Evolutionary conservation across 2,329 filamentous ascomycete species (phyloP).

Genomic region (Ceratocystis alfenasii): DNA sequence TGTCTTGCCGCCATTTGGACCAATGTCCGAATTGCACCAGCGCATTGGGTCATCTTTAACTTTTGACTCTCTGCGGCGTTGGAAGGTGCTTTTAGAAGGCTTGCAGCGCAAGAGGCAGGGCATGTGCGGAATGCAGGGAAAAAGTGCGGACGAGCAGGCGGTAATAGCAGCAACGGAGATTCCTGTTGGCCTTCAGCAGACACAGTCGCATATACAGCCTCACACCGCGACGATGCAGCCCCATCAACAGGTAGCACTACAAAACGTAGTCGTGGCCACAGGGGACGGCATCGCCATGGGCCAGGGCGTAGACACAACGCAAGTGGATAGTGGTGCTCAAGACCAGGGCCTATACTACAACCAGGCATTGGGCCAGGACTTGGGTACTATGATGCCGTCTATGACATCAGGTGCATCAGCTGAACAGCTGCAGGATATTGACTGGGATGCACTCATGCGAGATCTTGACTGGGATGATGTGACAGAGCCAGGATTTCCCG

Average conservation of each 20-base stretch:
- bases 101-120: constrained; percentile 28
- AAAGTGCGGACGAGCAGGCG: background rate
- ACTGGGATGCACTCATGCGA: constrained; percentile 41
- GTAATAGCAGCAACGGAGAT: constrained; percentile 14
- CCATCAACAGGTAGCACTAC: background rate
- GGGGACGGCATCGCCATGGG: background rate
- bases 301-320: background rate
- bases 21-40: constrained; percentile 34
- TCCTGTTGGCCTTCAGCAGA: background rate
- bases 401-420: constrained; percentile 23
- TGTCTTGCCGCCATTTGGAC: constrained; percentile 32
- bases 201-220: background rate
- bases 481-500: constrained; percentile 13
- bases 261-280: background rate
- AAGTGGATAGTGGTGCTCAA: background rate
- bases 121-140: background rate
- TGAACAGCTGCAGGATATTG: constrained; percentile 36
- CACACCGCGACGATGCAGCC: background rate
- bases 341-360: background rate
- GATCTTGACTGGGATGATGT: constrained; percentile 36
- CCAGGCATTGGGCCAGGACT: background rate
- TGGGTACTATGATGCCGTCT: constrained; percentile 6
- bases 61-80: constrained; percentile 39
- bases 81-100: constrained; percentile 34
- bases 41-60: constrained; percentile 39